These are phyloP conservation scores for Lepidium didymum DNA, from an alignment of 345 rosid species.

Conservation along the genomic window DNA sequence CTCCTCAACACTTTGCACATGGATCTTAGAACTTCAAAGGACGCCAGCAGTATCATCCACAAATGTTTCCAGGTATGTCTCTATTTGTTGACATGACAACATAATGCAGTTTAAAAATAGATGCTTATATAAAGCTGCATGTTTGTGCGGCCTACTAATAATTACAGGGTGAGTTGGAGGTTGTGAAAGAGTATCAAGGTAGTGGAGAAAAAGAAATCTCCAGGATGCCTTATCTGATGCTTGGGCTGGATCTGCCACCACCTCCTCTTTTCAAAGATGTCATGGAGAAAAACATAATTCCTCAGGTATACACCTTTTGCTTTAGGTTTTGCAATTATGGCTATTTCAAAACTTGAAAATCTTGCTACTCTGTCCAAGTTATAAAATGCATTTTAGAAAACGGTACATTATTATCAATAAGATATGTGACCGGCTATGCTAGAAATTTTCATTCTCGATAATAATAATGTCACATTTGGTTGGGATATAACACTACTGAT, in stretches of 20 bases:
- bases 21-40: constrained; percentile 59
- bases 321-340: neutral
- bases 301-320: constrained; percentile 56
- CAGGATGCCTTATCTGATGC: constrained; percentile 93
- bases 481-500: neutral
- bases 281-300: constrained; percentile 98
- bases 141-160: neutral
- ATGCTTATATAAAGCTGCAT: neutral
- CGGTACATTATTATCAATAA: neutral
- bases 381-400: neutral
- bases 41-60: constrained; percentile 64
- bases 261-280: constrained; percentile 96
- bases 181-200: constrained; percentile 65
- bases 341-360: neutral
- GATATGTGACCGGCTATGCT: neutral
- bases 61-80: constrained; percentile 81
- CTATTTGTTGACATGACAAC: neutral
- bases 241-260: constrained; percentile 96
- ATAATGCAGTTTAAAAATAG: neutral
- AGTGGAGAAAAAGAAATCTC: constrained; percentile 50
- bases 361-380: neutral
- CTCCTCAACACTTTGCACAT: constrained; percentile 84
- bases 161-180: constrained; percentile 80
- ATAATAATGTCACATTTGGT: neutral
- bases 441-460: neutral